Evolutionary conservation across 2,329 filamentous ascomycete species (phyloP), one percentile per base, ranked within the genome.

Genomic region (Pseudomassariella vexata): DNA sequence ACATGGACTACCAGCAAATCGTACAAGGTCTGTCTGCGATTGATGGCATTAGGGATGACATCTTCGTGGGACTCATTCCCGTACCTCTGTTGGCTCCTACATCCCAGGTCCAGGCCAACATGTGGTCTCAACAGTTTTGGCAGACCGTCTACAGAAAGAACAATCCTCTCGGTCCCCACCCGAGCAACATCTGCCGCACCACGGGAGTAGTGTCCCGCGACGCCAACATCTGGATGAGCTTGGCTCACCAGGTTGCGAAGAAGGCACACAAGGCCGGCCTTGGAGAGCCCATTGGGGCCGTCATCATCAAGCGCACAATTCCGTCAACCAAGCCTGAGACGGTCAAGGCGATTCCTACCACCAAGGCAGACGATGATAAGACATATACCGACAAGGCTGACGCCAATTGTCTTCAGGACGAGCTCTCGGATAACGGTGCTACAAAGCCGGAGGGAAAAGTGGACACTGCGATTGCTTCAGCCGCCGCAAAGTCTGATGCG

Each of bases 61-160:
- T 76, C 27, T 76, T 76, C 47, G 60, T 88, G 30, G 67, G 71
- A 32, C 70, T 68, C 34, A 74, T 86, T 34, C 73, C 77, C 0
- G 80, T 92, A 9, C 86, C 86, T 6, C 64, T 82, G 17, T 63
- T 86, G 26, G 72, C 85, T 16, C 86, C 86, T 2, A 87, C 81
- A 5, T 89, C 83, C 4, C 74, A 81, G 44, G 68, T 81, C 23
- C 84, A 90, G 55, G 84, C 86, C 7, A 74, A 73, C 17, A 65
- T 76, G 52, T 92, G 85, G 85, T 82, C 78, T 17, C 66, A 73
- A 20, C 70, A 80, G 45, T 90, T 86, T 56, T 94, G 86, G 86
- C 86, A 86, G 9, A 83, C 81, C 2, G 76, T 89, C 29, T 94
- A 92, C 61, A 82, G 85, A 42, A 88, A 88, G 63, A 89, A 83